Conservation (phyloP, 2,329 filamentous ascomycete genomes). For the Colletotrichum trifolii region DNA sequence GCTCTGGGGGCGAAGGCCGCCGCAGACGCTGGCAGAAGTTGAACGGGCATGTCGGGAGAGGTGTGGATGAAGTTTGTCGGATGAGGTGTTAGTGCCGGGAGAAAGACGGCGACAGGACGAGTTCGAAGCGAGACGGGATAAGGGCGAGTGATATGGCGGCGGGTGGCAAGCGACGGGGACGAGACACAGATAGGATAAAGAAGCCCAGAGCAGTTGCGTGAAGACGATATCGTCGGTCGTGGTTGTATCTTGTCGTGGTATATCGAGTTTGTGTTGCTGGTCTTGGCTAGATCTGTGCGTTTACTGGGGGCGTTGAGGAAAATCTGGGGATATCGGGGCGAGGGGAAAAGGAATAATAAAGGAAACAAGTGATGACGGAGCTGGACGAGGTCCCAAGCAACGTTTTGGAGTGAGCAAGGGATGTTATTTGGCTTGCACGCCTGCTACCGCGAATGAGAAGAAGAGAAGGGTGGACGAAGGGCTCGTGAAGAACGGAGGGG, state of each 20-base stretch:
- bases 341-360: conserved; percentile 53
- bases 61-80: conserved; percentile 27
- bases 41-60: conserved; percentile 80
- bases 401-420: conserved; percentile 48
- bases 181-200: too few relatives aligned
- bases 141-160: too few relatives aligned
- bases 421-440: conserved; percentile 66
- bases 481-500: conserved; percentile 64
- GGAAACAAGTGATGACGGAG: conserved; percentile 58
- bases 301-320: conserved; percentile 4
- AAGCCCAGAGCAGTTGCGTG: too few relatives aligned
- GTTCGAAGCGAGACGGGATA: conserved; percentile 1
- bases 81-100: conserved; percentile 35
- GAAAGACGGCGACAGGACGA: conserved; percentile 31
- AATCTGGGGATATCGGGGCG: conserved; percentile 31
- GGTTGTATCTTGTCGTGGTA: neutral
- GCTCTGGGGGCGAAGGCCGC: conserved; percentile 93
- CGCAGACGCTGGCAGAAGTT: conserved; percentile 93
- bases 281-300: conserved; percentile 11
- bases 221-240: neutral
- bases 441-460: conserved; percentile 68
- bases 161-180: too few relatives aligned
- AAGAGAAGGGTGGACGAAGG: conserved; percentile 69
- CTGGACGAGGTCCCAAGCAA: conserved; percentile 63
- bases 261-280: neutral